Evolutionary conservation across 179 eudicot species (phyloP).

Genomic region (Patellifolia procumbens): DNA sequence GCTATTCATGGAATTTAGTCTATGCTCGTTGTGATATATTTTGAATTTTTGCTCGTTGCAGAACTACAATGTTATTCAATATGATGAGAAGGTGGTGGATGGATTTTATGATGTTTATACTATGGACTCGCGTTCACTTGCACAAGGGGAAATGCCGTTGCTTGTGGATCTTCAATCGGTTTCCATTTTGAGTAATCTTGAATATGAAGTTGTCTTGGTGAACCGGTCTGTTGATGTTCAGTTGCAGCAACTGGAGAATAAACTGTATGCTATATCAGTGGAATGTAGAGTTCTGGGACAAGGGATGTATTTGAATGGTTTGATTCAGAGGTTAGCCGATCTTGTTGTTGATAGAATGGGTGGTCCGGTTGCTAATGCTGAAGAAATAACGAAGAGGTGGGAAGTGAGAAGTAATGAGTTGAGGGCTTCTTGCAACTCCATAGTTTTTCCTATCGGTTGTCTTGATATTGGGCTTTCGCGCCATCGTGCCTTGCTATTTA

Average conservation of each 20-base stretch:
- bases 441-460: conserved; percentile 85
- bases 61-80: conserved; percentile 80
- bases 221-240: conserved; percentile 63
- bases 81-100: conserved; percentile 82
- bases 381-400: conserved; percentile 74
- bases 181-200: conserved; percentile 53
- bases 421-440: conserved; percentile 54
- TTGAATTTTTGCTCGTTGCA: conserved; percentile 43
- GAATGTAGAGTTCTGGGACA: conserved; percentile 50
- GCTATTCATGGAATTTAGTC: neutral
- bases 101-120: conserved; percentile 93
- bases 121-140: conserved; percentile 44
- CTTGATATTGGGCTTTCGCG: conserved; percentile 96
- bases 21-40: neutral
- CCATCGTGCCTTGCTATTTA: conserved; percentile 91
- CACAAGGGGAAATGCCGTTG: conserved; percentile 72
- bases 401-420: conserved; percentile 59
- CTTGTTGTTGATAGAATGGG: conserved; percentile 87
- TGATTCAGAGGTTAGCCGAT: conserved; percentile 76
- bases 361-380: conserved; percentile 87
- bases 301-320: conserved; percentile 39
- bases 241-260: conserved; percentile 76
- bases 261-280: conserved; percentile 51
- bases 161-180: conserved; percentile 75
- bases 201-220: conserved; percentile 79